A percentile compares a stretch with the other conserved stretches of the same genome.
Evolutionary conservation across 1,139 yeast genomes (phyloP).

Genomic region (Debaryomycetaceae sp.): DNA sequence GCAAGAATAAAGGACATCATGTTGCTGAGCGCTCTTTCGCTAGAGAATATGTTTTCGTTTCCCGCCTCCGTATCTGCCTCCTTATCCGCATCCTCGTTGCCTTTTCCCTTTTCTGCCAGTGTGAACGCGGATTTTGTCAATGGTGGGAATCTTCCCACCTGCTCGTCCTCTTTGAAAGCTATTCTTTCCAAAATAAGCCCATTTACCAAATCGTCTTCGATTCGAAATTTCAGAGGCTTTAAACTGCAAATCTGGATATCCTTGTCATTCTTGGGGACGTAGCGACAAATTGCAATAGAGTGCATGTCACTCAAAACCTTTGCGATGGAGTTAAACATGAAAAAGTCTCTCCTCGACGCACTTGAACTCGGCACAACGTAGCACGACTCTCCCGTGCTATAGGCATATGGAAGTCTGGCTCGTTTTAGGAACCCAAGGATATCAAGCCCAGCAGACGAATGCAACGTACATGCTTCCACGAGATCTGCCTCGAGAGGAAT

Average conservation of each 20-base stretch:
- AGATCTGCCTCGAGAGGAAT: constrained; percentile 39
- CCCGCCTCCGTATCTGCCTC: constrained; percentile 5
- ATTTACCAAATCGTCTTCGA: constrained; percentile 16
- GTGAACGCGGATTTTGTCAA: constrained; percentile 24
- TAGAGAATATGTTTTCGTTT: constrained; percentile 7
- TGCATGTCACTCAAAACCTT: constrained; percentile 49
- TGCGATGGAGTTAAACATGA: constrained; percentile 53
- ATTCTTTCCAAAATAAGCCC: constrained; percentile 43
- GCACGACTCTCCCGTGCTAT: constrained; percentile 55
- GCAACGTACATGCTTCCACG: constrained; percentile 39
- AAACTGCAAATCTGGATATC: constrained; percentile 58
- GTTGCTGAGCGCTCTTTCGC: constrained; percentile 8
- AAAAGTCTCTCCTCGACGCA: constrained; percentile 27
- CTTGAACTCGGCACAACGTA: constrained; percentile 49
- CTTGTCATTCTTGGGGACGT: constrained; percentile 46
- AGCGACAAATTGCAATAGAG: constrained; percentile 59
- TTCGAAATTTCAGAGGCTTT: constrained; percentile 41
- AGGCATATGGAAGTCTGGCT: constrained; percentile 52
- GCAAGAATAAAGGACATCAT: constrained; percentile 29
- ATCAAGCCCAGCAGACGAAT: constrained; percentile 52
- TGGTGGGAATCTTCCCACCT: constrained; percentile 57
- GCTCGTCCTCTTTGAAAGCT: constrained; percentile 81
- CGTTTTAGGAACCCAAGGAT: constrained; percentile 58
- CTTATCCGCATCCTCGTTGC: constrained; percentile 6
- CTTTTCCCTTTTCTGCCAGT: constrained; percentile 25